A percentile compares a stretch with the other conserved stretches of the same genome.
Evolutionary conservation across 306 rosid genomes (phyloP).

Genomic region (Glycyrrhiza uralensis): DNA sequence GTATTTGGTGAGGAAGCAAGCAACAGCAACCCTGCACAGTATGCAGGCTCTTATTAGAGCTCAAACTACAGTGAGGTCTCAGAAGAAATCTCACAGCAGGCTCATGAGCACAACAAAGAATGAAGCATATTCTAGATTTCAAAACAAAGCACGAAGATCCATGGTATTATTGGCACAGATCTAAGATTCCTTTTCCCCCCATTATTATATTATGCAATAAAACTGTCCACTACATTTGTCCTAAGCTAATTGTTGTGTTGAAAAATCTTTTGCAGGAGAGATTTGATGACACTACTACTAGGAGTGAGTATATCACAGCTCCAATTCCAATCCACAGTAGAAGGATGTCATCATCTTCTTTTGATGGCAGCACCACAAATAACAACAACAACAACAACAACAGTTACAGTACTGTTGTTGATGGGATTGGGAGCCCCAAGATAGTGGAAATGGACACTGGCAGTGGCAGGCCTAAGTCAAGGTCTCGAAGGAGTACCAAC

Average conservation of each 20-base stretch:
- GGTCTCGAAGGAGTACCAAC: constrained; percentile 62
- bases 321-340: constrained; percentile 56
- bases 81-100: constrained; percentile 48
- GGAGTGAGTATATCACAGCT: constrained; percentile 47
- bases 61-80: constrained; percentile 71
- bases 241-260: not conserved
- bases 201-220: not conserved
- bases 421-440: constrained; percentile 55
- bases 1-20: constrained; percentile 76
- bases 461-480: constrained; percentile 65
- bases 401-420: too few species aligned
- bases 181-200: too few species aligned
- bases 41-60: constrained; percentile 91
- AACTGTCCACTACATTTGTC: not conserved
- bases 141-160: constrained; percentile 60
- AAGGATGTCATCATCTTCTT: constrained; percentile 58
- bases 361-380: constrained; percentile 47
- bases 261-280: constrained; percentile 50
- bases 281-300: constrained; percentile 61
- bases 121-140: constrained; percentile 41
- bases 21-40: constrained; percentile 70
- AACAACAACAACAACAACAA: constrained; percentile 30
- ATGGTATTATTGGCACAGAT: constrained; percentile 44
- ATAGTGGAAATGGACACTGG: constrained; percentile 83
- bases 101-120: constrained; percentile 22